Evolutionary conservation across 1,139 yeast species (phyloP), one percentile per base, ranked within the genome.

Genomic region (Pichia cactophila): DNA sequence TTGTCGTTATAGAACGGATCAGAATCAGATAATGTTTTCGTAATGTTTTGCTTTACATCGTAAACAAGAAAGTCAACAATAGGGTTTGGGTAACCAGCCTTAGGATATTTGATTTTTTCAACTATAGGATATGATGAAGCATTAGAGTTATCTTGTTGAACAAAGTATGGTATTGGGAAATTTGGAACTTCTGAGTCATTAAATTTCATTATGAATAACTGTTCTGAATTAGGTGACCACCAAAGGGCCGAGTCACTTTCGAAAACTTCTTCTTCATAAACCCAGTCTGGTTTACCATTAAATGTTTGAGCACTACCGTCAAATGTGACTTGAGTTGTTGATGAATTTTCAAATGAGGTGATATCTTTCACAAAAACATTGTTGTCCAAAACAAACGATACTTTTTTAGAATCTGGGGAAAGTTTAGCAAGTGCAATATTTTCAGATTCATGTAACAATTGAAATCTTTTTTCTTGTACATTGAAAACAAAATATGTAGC

Each of bases 261-360:
- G 52, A 70, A 75, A 4, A 78, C 82, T 56, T 78, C 83, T 57
- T 78, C 83, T 60, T 78, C 83, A 55, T 78, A 78, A 10, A 78
- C 81, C 83, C 83, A 78, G 58, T 78, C 83, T 0, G 83, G 81
- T 50, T 73, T 73, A 26, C 83, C 83, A 54, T 78, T 70, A 59
- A 78, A 77, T 3, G 77, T 65, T 46, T 76, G 70, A 3, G 62
- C 67, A 29, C 74, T 68, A 1, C 83, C 83, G 57, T 78, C 83
- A 48, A 50, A 56, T 1, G 83, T 77, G 6, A 78, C 65, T 54
- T 64, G 67, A 0, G 51, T 58, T 0, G 68, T 51, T 5, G 56
- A 47, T 8, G 58, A 55, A 20, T 54, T 46, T 33, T 42, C 33
- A 42, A 57, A 52, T 10, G 63, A 55, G 0, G 56, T 44, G 9